Evolutionary conservation across 495 filamentous ascomycete species (phyloP).

Genomic region (Jackrogersella multiformis): DNA sequence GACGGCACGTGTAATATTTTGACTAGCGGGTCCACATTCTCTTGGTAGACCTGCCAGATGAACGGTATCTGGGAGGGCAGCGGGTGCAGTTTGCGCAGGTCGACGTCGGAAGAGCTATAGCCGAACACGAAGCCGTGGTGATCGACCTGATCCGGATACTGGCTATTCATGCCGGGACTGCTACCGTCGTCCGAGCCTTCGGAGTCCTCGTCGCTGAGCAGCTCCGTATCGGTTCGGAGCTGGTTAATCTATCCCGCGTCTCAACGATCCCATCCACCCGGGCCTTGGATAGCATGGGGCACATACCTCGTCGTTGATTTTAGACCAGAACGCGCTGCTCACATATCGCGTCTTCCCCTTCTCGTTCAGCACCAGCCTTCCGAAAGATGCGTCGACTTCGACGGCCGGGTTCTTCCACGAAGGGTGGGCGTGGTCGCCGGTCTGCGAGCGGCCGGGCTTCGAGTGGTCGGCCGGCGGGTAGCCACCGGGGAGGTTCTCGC

Average conservation of each 20-base stretch:
- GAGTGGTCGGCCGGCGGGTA: constrained; percentile 30
- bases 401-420: constrained; percentile 41
- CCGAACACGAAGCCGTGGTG: constrained; percentile 78
- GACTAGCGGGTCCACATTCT: constrained; percentile 77
- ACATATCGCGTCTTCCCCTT: constrained; percentile 83
- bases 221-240: constrained; percentile 73
- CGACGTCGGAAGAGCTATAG: constrained; percentile 67
- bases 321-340: constrained; percentile 90
- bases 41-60: constrained; percentile 73
- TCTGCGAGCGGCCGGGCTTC: constrained; percentile 37
- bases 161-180: constrained; percentile 55
- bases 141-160: constrained; percentile 49
- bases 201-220: constrained; percentile 73
- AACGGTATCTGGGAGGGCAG: constrained; percentile 68
- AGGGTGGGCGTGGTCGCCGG: constrained; percentile 29
- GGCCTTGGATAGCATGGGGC: constrained; percentile 3
- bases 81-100: constrained; percentile 62
- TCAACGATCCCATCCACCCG: constrained; percentile 14
- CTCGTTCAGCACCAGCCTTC: constrained; percentile 84
- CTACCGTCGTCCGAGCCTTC: constrained; percentile 63
- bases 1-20: constrained; percentile 73
- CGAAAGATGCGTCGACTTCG: constrained; percentile 73
- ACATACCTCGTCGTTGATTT: constrained; percentile 81
- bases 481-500: constrained; percentile 37
- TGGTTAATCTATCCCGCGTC: constrained; percentile 68